Evolutionary conservation across 208 protist species (phyloP), one percentile per base, ranked within the genome.

Genomic region (Leishmania amazonensis): DNA sequence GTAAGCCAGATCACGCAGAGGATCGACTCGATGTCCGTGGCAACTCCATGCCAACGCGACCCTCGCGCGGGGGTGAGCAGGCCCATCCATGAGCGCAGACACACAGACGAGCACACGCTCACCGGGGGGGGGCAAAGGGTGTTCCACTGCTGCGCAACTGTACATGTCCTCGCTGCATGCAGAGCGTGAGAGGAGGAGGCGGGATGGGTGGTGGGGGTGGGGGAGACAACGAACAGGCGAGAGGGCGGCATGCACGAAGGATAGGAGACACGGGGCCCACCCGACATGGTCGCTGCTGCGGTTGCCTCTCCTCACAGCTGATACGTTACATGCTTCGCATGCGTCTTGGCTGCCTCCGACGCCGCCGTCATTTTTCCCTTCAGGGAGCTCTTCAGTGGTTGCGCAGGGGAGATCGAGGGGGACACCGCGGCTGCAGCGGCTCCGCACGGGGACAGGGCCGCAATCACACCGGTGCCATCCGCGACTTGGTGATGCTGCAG

Each of bases 311-410:
- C 49, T 84, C 65, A 80, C n/a, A 83, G 75, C 54, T 89, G 77
- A 76, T 89, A 89, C 5, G 75, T 82, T 21, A 89, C 83, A 42
- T 89, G 86, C 75, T 89, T 89, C 28, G 47, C 81, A 35, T 19
- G 53, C 24, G 40, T 49, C 42, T 54, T 24, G 75, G 53, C 38
- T 60, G 75, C 75, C 24, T 70, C 42, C 53, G 40, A 70, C 8
- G 80, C 57, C 64, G 77, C 64, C 11, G 60, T 53, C 11, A 47
- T 19, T 1, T 68, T 54, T 28, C 78, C 64, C 76, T 90, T 90
- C 64, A 90, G 58, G 0, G 87, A 83, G 73, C 86, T 84, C 78
- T 84, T 83, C 80, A 84, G 62, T 45, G 77, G 57, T 68, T 42
- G 68, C n/a, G 13, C 24, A 24, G 53, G 49, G 31, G 54, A 38